phyloP scores from a whole-genome alignment of 306 rosid species.

The Fagus crenata region DNA sequence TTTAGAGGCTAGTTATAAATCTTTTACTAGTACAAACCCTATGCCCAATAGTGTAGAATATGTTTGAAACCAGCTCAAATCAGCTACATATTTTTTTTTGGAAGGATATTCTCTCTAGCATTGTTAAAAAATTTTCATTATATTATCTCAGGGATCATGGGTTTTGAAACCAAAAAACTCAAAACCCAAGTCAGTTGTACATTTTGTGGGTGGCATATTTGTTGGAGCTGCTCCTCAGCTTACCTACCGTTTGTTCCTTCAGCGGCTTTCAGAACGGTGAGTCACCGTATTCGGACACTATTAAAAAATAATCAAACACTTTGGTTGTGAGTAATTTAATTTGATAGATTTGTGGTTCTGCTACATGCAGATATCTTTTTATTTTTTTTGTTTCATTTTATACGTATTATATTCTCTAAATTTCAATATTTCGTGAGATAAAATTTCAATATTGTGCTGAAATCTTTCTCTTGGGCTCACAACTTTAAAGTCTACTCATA shows the following conservation, averaged over 20 bases:
- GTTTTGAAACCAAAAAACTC: conserved; percentile 74
- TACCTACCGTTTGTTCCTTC: conserved; percentile 87
- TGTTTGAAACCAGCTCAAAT: not conserved
- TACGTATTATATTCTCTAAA: not conserved
- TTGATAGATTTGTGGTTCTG: conserved; percentile 2
- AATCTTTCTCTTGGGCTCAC: not conserved
- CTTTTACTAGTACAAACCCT: not conserved
- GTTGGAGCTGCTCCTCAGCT: conserved; percentile 99
- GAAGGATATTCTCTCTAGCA: conserved; percentile 10
- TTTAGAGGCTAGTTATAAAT: not conserved
- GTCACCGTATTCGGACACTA: conserved; percentile 19
- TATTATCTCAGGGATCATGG: conserved; percentile 83
- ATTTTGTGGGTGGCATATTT: conserved; percentile 94
- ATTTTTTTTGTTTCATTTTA: not conserved
- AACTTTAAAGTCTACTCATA: not conserved
- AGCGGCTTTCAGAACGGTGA: conserved; percentile 83
- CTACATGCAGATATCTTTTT: conserved; percentile 8
- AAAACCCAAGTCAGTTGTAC: conserved; percentile 70
- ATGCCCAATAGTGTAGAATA: not conserved
- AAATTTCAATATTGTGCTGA: not conserved
- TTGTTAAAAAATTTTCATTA: conserved; percentile 4
- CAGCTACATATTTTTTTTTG: conserved; percentile 8
- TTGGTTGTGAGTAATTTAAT: not conserved
- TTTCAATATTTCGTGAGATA: not conserved
- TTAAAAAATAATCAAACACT: conserved; percentile 7